These are phyloP conservation scores for Babesia divergens DNA, from an alignment of 169 alveolate species.

Conservation along the genomic window DNA sequence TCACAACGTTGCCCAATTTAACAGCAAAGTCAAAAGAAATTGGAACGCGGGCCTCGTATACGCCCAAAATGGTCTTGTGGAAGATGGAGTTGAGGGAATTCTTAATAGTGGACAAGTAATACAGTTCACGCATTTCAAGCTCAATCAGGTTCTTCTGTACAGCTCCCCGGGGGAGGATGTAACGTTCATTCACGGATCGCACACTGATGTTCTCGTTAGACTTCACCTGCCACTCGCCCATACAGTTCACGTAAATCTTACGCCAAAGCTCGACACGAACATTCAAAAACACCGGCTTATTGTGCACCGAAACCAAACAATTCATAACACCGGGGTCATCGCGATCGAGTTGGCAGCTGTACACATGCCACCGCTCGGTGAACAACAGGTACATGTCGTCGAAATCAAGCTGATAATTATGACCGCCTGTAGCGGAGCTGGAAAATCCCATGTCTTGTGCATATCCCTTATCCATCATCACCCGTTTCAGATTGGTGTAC, in stretches of 20 bases:
- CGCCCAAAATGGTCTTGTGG: constrained; percentile 61
- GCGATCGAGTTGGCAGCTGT: constrained; percentile 33
- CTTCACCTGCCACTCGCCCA: constrained; percentile 22
- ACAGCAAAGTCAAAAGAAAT: constrained; percentile 54
- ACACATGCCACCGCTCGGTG: constrained; percentile 63
- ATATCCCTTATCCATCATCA: not conserved
- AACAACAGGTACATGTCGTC: constrained; percentile 47
- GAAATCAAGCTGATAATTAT: constrained; percentile 29
- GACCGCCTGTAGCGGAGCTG: not conserved
- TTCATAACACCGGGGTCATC: constrained; percentile 32
- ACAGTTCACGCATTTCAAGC: constrained; percentile 57
- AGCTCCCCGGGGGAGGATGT: constrained; percentile 48
- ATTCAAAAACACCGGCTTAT: constrained; percentile 41
- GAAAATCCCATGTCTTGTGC: not conserved
- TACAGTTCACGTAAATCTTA: constrained; percentile 47
- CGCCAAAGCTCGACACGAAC: constrained; percentile 59
- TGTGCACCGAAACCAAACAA: constrained; percentile 47
- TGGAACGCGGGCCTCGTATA: constrained; percentile 58
- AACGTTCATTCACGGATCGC: constrained; percentile 11
- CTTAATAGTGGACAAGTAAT: not conserved
- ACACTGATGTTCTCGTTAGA: constrained; percentile 39
- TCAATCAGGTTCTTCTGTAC: constrained; percentile 39
- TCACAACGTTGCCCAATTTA: constrained; percentile 42
- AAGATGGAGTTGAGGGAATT: constrained; percentile 44
- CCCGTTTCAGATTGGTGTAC: constrained; percentile 1